Evolutionary conservation across 1,284 basidiomycete species (phyloP).

Genomic region (Austroboletus novae-zelandiae): DNA sequence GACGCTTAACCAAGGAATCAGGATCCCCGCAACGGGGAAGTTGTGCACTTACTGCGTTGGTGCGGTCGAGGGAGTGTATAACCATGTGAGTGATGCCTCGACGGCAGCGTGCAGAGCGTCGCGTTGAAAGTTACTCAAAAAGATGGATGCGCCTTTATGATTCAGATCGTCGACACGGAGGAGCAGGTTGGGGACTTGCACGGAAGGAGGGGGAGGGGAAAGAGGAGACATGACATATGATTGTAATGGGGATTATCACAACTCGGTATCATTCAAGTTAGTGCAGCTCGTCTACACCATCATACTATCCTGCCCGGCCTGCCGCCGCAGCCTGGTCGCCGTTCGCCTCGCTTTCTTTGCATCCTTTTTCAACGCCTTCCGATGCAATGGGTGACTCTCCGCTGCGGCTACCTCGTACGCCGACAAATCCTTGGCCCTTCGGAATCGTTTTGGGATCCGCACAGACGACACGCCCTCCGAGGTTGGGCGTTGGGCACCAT

Average conservation of each 20-base stretch:
- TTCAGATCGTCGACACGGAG: constrained; percentile 57
- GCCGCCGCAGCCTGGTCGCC: constrained; percentile 21
- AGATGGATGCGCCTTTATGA: constrained; percentile 56
- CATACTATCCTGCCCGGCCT: constrained; percentile 4
- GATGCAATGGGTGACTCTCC: constrained; percentile 52
- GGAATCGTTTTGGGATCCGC: constrained; percentile 59
- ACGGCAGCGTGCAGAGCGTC: constrained; percentile 51
- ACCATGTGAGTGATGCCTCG: constrained; percentile 50
- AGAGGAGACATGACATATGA: constrained; percentile 29
- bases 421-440: constrained; percentile 49
- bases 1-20: constrained; percentile 41
- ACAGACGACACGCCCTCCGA: neutral
- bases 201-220: constrained; percentile 33
- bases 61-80: constrained; percentile 57
- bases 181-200: constrained; percentile 55
- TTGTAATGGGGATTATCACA: neutral
- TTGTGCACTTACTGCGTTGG: constrained; percentile 50
- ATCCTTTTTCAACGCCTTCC: constrained; percentile 57
- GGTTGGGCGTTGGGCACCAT: constrained; percentile 2
- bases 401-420: constrained; percentile 41
- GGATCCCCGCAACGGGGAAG: neutral
- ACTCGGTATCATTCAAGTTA: too few species aligned
- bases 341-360: constrained; percentile 57
- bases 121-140: constrained; percentile 51
- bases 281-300: neutral